Percentiles rank a stretch among this genome's conserved stretches.
Conservation (phyloP, 805 yeast species). For the Candida coquimbonensis region DNA sequence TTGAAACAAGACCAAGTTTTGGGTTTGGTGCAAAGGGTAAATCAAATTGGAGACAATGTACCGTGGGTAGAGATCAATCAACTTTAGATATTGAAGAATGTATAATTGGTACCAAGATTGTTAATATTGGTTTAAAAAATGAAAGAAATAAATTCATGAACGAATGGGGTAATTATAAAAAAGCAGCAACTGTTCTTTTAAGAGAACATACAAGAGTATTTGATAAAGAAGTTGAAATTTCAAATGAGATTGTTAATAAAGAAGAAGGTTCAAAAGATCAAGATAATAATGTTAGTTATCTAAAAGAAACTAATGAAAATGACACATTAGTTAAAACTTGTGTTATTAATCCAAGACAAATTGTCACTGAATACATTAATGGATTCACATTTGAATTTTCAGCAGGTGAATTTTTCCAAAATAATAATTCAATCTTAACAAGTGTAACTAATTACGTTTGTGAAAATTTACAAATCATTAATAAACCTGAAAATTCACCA, state of each 20-base stretch:
- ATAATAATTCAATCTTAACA: slow-evolving; percentile 87
- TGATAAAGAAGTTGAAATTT: slow-evolving; percentile 12
- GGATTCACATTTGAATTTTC: slow-evolving; percentile 80
- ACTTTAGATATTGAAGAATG: slow-evolving; percentile 93
- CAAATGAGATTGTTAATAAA: slow-evolving; percentile 26
- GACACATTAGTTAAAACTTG: slow-evolving; percentile 52
- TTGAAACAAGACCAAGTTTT: slow-evolving; percentile 50
- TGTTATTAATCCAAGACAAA: slow-evolving; percentile 70
- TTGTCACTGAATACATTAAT: slow-evolving; percentile 68
- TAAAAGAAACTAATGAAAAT: slow-evolving; percentile 23
- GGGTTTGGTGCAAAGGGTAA: slow-evolving; percentile 89
- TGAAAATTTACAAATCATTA: slow-evolving; percentile 45
- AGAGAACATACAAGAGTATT: slow-evolving; percentile 61
- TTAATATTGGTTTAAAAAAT: slow-evolving; percentile 64
- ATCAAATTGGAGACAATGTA: slow-evolving; percentile 65
- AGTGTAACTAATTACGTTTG: slow-evolving; percentile 75
- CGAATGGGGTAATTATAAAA: slow-evolving; percentile 42
- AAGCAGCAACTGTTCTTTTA: slow-evolving; percentile 81
- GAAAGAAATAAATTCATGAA: slow-evolving; percentile 55
- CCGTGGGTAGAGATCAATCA: slow-evolving; percentile 50
- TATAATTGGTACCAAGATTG: slow-evolving; percentile 73
- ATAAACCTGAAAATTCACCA: slow-evolving; percentile 33
- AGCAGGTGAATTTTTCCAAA: slow-evolving; percentile 96
- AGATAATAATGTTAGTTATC: slow-evolving; percentile 29
- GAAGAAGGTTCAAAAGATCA: slow-evolving; percentile 41